Percentiles rank a stretch among this genome's conserved stretches.
phyloP scores from a whole-genome alignment of 1,139 yeast species.

The Lipomyces yarrowii region DNA sequence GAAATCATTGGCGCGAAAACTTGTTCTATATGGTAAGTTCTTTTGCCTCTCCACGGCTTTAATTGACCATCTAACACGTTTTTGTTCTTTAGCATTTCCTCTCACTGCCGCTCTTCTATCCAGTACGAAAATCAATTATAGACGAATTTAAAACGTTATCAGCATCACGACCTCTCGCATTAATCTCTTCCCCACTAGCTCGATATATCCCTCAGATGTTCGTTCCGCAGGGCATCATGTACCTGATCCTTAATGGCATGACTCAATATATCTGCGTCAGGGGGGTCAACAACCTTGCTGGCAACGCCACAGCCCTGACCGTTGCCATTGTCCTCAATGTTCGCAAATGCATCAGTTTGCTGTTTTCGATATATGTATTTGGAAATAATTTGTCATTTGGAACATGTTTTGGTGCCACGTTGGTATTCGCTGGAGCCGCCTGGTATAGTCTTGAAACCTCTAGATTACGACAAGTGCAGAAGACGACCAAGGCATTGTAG shows the following conservation, averaged over 20 bases:
- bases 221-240: constrained; percentile 38
- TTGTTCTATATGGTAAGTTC: constrained; percentile 53
- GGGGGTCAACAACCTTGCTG: constrained; percentile 67
- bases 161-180: constrained; percentile 18
- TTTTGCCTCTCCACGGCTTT: constrained; percentile 12
- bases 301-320: constrained; percentile 60
- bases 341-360: constrained; percentile 62
- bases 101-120: constrained; percentile 57
- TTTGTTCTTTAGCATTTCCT: constrained; percentile 48
- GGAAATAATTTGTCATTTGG: constrained; percentile 47
- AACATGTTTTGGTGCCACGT: constrained; percentile 51
- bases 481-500: constrained; percentile 12
- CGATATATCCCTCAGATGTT: constrained; percentile 2
- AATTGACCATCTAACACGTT: not conserved
- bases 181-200: constrained; percentile 4
- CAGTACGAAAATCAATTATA: constrained; percentile 40
- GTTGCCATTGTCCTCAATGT: constrained; percentile 61
- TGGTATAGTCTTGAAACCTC: constrained; percentile 44
- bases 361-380: constrained; percentile 56
- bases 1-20: constrained; percentile 65
- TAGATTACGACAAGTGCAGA: constrained; percentile 18
- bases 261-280: constrained; percentile 68
- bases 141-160: constrained; percentile 34
- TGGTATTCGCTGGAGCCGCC: constrained; percentile 59
- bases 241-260: constrained; percentile 50